phyloP scores from a whole-genome alignment of 345 rosid genomes.

The Ricinus communis region DNA sequence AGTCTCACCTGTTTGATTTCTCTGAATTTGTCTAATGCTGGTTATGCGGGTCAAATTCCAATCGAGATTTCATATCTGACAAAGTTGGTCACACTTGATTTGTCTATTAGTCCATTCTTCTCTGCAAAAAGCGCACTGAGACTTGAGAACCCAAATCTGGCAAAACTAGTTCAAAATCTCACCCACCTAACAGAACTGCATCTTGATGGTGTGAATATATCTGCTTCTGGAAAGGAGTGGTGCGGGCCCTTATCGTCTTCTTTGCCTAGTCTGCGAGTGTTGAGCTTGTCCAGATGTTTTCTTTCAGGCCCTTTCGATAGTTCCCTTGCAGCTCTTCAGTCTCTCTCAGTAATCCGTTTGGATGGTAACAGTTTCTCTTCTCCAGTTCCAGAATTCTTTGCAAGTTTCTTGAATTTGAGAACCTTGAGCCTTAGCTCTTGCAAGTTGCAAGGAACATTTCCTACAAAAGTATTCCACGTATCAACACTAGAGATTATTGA shows the following conservation, averaged over 20 bases:
- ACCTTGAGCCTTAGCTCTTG: slow-evolving; percentile 20
- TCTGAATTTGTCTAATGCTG: slow-evolving; percentile 45
- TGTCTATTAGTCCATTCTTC: slow-evolving; percentile 17
- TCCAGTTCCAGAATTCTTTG: slow-evolving; percentile 32
- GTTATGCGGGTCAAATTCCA: slow-evolving; percentile 44
- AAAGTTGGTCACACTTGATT: slow-evolving; percentile 44
- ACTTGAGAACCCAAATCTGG: slow-evolving; percentile 37
- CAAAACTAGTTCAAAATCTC: slow-evolving; percentile 27
- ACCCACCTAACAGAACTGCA: slow-evolving; percentile 14
- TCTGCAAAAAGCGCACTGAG: background rate
- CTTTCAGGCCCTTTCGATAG: slow-evolving; percentile 31
- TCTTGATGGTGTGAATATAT: slow-evolving; percentile 40
- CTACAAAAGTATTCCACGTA: slow-evolving; percentile 25
- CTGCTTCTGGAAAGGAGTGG: slow-evolving; percentile 31
- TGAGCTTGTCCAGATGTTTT: slow-evolving; percentile 45
- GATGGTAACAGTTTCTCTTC: slow-evolving; percentile 13
- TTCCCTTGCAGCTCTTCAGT: slow-evolving; percentile 21
- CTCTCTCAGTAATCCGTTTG: slow-evolving; percentile 26
- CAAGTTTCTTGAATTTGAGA: slow-evolving; percentile 14
- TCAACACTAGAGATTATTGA: slow-evolving; percentile 33
- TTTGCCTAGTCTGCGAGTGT: slow-evolving; percentile 27
- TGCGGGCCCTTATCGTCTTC: slow-evolving; percentile 33
- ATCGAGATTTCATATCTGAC: slow-evolving; percentile 33
- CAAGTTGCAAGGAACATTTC: slow-evolving; percentile 30
- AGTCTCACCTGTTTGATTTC: slow-evolving; percentile 30